phyloP scores from a whole-genome alignment of 495 filamentous ascomycete genomes.

The Xylaria nigripes region DNA sequence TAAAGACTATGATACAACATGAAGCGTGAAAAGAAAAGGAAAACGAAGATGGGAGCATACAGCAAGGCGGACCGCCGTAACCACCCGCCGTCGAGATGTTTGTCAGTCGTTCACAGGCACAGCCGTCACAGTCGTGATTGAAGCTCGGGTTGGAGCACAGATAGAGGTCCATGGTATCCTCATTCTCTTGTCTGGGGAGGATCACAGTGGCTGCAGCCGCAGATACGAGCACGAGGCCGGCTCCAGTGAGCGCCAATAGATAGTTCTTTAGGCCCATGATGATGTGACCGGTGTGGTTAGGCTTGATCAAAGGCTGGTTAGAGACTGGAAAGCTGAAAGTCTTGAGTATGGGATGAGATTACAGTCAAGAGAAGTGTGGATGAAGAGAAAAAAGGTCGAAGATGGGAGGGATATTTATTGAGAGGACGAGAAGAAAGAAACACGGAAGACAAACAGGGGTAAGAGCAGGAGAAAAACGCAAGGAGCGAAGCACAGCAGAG shows the following conservation, averaged over 20 bases:
- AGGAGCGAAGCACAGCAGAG: background rate
- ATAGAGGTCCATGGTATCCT: conserved; percentile 14
- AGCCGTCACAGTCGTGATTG: conserved; percentile 15
- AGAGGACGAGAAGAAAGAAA: background rate
- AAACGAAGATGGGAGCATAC: conserved; percentile 9
- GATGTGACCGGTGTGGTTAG: background rate
- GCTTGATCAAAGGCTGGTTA: background rate
- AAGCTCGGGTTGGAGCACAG: conserved; percentile 19
- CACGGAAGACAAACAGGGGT: background rate
- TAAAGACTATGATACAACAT: background rate
- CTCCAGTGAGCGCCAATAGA: conserved; percentile 1
- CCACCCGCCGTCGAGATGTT: conserved; percentile 4
- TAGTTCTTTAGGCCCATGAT: conserved; percentile 6
- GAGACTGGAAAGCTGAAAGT: background rate
- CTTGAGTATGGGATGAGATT: background rate
- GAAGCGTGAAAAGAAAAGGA: background rate
- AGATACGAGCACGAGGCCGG: background rate
- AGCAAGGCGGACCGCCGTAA: conserved; percentile 17
- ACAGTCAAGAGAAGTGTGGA: background rate
- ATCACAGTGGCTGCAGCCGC: background rate
- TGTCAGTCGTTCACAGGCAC: conserved; percentile 13
- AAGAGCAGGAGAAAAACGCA: background rate
- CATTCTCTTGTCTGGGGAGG: conserved; percentile 6
- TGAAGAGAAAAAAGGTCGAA: background rate
- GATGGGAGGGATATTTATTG: background rate